A percentile compares a stretch with the other conserved stretches of the same genome.
These are phyloP conservation scores for Scheffersomyces quercinus DNA, from an alignment of 1,139 yeast species.

Conservation along the genomic window DNA sequence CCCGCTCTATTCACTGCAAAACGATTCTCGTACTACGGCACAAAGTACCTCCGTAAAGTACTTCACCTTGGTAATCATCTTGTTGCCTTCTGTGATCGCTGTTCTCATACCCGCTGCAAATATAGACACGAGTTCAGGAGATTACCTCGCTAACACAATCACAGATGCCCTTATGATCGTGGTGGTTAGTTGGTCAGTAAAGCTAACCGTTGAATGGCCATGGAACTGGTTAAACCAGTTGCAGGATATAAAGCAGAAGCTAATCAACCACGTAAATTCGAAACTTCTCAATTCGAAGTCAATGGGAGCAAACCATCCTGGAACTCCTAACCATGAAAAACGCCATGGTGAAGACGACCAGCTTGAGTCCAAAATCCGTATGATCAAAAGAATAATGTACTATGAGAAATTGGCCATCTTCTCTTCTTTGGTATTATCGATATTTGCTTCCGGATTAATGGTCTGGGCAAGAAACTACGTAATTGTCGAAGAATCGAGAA, in stretches of 20 bases:
- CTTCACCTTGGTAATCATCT: constrained; percentile 10
- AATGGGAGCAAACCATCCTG: too few relatives aligned
- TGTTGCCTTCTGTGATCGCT: constrained; percentile 13
- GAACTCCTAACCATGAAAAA: too few relatives aligned
- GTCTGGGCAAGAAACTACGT: constrained; percentile 26
- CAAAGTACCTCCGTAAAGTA: constrained; percentile 10
- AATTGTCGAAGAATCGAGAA: constrained; percentile 28
- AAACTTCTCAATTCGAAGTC: constrained; percentile 6
- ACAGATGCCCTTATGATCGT: constrained; percentile 31
- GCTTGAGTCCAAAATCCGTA: constrained; percentile 7
- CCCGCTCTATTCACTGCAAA: constrained; percentile 6
- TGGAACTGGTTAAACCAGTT: constrained; percentile 35
- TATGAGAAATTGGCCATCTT: constrained; percentile 25
- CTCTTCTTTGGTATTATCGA: constrained; percentile 24
- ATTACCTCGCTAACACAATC: constrained; percentile 18
- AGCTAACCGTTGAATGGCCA: constrained; percentile 36
- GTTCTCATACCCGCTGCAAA: constrained; percentile 9
- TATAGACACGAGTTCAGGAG: constrained; percentile 4
- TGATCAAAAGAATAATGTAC: constrained; percentile 15
- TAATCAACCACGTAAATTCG: constrained; percentile 20
- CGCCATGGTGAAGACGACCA: constrained; percentile 1
- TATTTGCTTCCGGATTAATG: constrained; percentile 27
- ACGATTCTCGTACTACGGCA: neutral
- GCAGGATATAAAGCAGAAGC: constrained; percentile 17
- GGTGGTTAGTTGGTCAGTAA: constrained; percentile 29